Evolutionary conservation across 2,329 filamentous ascomycete genomes (phyloP), one percentile per base, ranked within the genome.

Genomic region (Huntiella decipiens): DNA sequence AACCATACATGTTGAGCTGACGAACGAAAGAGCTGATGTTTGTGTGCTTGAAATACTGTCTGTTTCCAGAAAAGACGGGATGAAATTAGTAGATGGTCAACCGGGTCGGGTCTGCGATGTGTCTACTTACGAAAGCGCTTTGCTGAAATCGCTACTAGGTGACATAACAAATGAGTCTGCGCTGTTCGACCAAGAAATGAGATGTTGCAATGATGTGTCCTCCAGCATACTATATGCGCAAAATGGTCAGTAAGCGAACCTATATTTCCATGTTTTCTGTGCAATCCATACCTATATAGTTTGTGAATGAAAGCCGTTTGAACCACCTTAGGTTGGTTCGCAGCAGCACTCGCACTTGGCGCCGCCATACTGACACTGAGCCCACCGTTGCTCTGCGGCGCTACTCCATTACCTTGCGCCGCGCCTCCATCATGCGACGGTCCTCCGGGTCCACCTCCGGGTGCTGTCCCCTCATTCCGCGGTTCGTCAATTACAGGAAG

Each of bases 121-220:
- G 22, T 28, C 22, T 50, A 77, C 82, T 62, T 74, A 95, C 88
- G 91, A 85, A 58, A 98, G 70, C 45, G 96, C 91, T 71, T 95
- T 96, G 52, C 88, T 94, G 60, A 98, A 98, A 60, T 96, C 91
- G 56, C 83, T 83, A 6, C 87, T 93, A 12, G 91, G 91, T 16
- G 87, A 94, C 85, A 98, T 96, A 57, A 98, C 86, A 60, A 98
- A 98, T 63, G 91, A 96, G 61, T 98, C 91, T 50, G 87, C 86
- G 43, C 82, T 82, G 54, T 70, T 78, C 1, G 88, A 93, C 91
- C 91, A 98, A 6, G 88, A 93, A 57, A 98, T 98, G 51, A 98
- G 68, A 61, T 96, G 87, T 56, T 91, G 82, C 51, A 98, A 98
- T 55, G 70, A 81, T 33, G 78, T 78, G 60, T 98, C 91, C 61